A percentile compares a stretch with the other conserved stretches of the same genome.
Conservation (phyloP, 768 basidiomycete genomes). For the Phanerodontia chrysosporium region DNA sequence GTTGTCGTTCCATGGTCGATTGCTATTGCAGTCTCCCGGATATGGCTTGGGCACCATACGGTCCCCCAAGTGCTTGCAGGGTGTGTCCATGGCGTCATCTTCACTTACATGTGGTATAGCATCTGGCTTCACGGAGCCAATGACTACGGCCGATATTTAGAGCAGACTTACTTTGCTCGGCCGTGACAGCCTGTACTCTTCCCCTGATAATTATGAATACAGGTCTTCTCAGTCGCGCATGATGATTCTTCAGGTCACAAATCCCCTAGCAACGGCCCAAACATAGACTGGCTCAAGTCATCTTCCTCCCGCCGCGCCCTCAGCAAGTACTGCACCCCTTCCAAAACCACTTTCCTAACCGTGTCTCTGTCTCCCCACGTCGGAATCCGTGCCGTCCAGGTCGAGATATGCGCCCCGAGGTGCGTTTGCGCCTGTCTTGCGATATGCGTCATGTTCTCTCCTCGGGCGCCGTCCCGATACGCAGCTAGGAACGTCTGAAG, state of each 20-base stretch:
- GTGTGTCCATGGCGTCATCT: slow-evolving; percentile 46
- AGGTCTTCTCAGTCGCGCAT: background rate
- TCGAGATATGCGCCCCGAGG: slow-evolving; percentile 52
- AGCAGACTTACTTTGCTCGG: slow-evolving; percentile 8
- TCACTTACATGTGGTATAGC: slow-evolving; percentile 52
- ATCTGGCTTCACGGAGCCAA: slow-evolving; percentile 45
- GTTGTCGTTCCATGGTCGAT: slow-evolving; percentile 52
- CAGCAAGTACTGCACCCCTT: slow-evolving; percentile 38
- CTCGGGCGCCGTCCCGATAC: slow-evolving; percentile 32
- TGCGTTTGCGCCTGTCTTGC: slow-evolving; percentile 40
- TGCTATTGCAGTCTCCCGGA: slow-evolving; percentile 56
- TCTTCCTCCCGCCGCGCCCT: background rate
- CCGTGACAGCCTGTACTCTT: background rate
- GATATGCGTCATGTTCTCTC: slow-evolving; percentile 16
- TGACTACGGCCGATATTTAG: slow-evolving; percentile 22
- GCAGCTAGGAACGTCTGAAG: slow-evolving; percentile 41
- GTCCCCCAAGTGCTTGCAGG: slow-evolving; percentile 65
- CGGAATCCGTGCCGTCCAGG: slow-evolving; percentile 41
- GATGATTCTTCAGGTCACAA: background rate
- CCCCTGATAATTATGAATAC: background rate
- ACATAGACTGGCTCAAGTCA: background rate
- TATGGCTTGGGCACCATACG: slow-evolving; percentile 78
- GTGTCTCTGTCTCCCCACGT: slow-evolving; percentile 46
- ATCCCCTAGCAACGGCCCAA: background rate
- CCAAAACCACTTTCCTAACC: slow-evolving; percentile 44